Percentiles rank a stretch among this genome's conserved stretches.
Conservation (phyloP, 2,329 filamentous ascomycete species). For the Hypoxylon sp. region DNA sequence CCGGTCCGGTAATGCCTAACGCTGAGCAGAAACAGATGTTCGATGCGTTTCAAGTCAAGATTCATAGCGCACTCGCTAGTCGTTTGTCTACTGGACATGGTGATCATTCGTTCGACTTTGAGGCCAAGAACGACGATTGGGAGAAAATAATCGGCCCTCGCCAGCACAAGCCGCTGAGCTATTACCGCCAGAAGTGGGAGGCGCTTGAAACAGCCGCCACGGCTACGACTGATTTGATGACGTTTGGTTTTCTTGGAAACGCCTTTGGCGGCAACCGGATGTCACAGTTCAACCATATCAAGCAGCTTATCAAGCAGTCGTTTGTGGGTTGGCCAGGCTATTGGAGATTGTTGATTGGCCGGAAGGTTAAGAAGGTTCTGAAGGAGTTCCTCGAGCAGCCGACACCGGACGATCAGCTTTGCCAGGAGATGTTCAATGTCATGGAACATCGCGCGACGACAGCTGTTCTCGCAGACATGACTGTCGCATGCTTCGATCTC, state of each 20-base stretch:
- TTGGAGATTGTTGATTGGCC: slow-evolving; percentile 44
- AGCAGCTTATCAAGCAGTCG: slow-evolving; percentile 50
- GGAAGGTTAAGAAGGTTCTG: slow-evolving; percentile 36
- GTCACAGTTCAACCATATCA: slow-evolving; percentile 52
- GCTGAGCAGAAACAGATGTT: slow-evolving; percentile 35
- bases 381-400: slow-evolving; percentile 35
- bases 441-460: slow-evolving; percentile 51
- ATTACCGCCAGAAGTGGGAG: slow-evolving; percentile 48
- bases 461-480: slow-evolving; percentile 48
- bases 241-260: slow-evolving; percentile 47
- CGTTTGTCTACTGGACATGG: slow-evolving; percentile 31
- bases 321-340: slow-evolving; percentile 48
- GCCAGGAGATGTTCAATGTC: slow-evolving; percentile 51
- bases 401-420: slow-evolving; percentile 36
- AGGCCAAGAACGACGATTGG: slow-evolving; percentile 49
- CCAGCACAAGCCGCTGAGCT: slow-evolving; percentile 31
- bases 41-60: slow-evolving; percentile 35
- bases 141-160: slow-evolving; percentile 46
- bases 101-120: slow-evolving; percentile 51
- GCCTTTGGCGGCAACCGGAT: slow-evolving; percentile 51
- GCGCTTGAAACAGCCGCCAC: slow-evolving; percentile 5
- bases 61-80: slow-evolving; percentile 44
- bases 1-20: slow-evolving; percentile 36
- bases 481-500: slow-evolving; percentile 44
- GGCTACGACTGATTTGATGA: background rate